Base-by-base conservation (phyloP, 805 yeast genomes). In the Ogataea angusta region DNA sequence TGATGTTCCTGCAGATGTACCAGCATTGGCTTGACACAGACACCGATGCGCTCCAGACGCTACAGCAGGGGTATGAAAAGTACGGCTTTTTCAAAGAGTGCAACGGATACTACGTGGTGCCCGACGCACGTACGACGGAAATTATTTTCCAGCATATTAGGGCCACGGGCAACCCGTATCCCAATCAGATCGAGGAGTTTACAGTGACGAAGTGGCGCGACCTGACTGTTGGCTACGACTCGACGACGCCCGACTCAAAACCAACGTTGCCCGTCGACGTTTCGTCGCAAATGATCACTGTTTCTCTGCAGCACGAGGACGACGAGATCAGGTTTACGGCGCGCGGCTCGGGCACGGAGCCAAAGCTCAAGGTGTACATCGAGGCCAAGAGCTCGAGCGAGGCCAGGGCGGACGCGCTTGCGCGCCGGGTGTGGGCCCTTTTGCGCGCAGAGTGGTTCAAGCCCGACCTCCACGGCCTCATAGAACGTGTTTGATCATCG, bases 261-360 rank as follows among this genome's bases (percentile, higher is more conserved):
- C 95, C 97, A 0, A 43, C 57, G 0, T 67, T 91, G 6, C 96
- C 95, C 0, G 72, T 72, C 2, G 95, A 90, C 45, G 59, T 81
- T 0, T 54, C 68, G 1, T 78, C 96, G 0, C 95, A 93, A 52
- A 93, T 93, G 97, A 80, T 91, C 48, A 89, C 96, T 0, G 82
- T 74, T 1, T 61, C 63, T 17, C 63, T 87, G 5, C 24, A 38
- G 6, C 60, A 54, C 2, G 49, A 30, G 2, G 45, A 25, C 9
- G 75, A 69, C 30, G 49, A 48, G 15, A 79, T 87, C 2, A 66
- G 95, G 25, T 81, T 90, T 56, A 90, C 98, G 0, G 80, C 86
- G 36, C 73, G 99, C 38, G 97, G 97, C 0, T 87, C 96, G 3
- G 99, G 99, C 9, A 91, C 99, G 0, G 99, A 91, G 60, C 97